Conservation (phyloP, 257 asterid species). For the Cynanchum wilfordii region DNA sequence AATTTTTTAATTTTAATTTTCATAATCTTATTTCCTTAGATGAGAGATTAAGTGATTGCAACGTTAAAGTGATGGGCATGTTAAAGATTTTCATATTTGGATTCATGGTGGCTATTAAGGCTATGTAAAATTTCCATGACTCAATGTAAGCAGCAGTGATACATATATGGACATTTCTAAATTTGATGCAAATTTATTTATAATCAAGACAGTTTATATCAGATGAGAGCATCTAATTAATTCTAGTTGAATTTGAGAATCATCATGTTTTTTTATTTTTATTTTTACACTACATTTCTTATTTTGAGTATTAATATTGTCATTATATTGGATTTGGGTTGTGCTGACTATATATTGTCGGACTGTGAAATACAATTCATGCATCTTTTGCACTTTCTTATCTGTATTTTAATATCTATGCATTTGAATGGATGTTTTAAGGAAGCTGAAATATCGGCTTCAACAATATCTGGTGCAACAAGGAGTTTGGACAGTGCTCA, state of each 20-base stretch:
- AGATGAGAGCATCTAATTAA: not conserved
- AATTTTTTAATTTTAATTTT: not conserved
- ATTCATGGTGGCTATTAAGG: not conserved
- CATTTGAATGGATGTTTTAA: conserved; percentile 12
- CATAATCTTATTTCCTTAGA: not conserved
- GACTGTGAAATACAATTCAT: not conserved
- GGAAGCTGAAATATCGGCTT: conserved; percentile 93
- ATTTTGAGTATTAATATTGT: not conserved
- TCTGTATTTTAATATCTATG: not conserved
- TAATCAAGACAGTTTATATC: not conserved
- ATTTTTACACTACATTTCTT: not conserved
- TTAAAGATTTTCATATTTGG: not conserved
- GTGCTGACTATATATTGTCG: too few species aligned
- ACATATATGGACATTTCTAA: not conserved
- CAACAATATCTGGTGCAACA: conserved; percentile 65
- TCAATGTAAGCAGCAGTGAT: not conserved
- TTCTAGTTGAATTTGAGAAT: not conserved
- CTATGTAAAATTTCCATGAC: not conserved
- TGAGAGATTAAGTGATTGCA: too few species aligned
- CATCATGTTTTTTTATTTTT: too few species aligned
- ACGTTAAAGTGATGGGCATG: not conserved
- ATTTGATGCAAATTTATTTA: not conserved
- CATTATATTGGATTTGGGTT: not conserved
- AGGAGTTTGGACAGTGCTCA: conserved; percentile 88
- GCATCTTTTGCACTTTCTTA: not conserved